Base-by-base conservation (phyloP, 768 basidiomycete species). In the Clathrus columnatus region DNA sequence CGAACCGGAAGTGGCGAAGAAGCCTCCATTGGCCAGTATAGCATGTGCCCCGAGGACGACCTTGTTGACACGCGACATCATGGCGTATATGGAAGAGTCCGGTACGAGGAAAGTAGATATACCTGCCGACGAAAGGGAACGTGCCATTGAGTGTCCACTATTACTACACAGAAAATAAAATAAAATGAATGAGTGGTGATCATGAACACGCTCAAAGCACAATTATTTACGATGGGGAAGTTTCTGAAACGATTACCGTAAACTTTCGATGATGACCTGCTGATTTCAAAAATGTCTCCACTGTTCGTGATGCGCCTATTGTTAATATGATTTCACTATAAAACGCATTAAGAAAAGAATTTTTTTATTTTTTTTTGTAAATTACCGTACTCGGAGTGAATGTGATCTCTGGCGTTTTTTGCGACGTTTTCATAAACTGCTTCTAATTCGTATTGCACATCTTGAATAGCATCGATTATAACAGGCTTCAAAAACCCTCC, bases 21-120 rank as follows among this genome's bases (percentile, higher is more conserved):
- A 86, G 14, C 94, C 93, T 14, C 96, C 96, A 64, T 97, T 95
- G 23, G 95, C 94, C 49, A 96, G 83, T 63, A 98, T 87, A n/a
- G 88, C 84, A 69, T 97, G 95, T 10, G 93, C 87, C 26, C 93
- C 91, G 46, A 99, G 77, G 57, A 99, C 83, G 61, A 98, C 87
- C 70, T 99, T 99, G 73, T 93, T 95, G 58, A 95, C 88, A 57
- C 95, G 84, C 4, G 96, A 95, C 84, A 98, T 91, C 60, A 99
- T 79, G 10, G 93, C 91, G 66, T 88, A 95, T 67, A 97, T 85
- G 23, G 92, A 93, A 7, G 91, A 93, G 69, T 98, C 95, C 42
- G 96, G 95, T 50, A 98, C 85, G 48, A 99, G 85, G 67, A 97
- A 88, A n/a, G 93, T 95, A 5, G 91, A 91, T 60, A 98, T 92